A percentile compares a stretch with the other conserved stretches of the same genome.
phyloP scores from a whole-genome alignment of 345 rosid genomes.

The Luvunga scandens region DNA sequence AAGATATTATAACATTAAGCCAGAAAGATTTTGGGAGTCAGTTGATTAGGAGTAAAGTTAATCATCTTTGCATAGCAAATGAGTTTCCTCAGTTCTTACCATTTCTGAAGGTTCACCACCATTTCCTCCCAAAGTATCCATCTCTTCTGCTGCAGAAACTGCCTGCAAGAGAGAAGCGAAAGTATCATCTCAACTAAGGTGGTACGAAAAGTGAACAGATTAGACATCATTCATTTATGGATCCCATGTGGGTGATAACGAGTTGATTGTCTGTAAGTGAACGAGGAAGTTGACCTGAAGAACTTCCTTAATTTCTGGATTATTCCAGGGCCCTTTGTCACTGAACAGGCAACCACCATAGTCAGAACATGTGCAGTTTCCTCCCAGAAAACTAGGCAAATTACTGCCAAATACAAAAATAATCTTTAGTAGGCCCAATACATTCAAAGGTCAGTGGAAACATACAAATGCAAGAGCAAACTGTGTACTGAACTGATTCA shows the following conservation, averaged over 20 bases:
- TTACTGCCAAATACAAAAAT: slow-evolving; percentile 32
- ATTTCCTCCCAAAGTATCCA: slow-evolving; percentile 16
- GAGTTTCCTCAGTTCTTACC: slow-evolving; percentile 29
- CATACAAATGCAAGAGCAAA: background rate
- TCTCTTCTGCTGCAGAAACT: slow-evolving; percentile 31
- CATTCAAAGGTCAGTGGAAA: background rate
- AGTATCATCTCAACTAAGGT: background rate
- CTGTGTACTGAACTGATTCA: background rate
- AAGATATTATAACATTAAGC: background rate
- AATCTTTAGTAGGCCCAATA: background rate
- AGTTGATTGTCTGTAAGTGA: background rate
- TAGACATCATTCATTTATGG: background rate
- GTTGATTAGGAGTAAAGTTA: background rate
- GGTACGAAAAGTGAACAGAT: background rate
- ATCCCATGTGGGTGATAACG: background rate
- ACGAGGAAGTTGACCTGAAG: slow-evolving; percentile 41
- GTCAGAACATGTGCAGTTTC: slow-evolving; percentile 57
- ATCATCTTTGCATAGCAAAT: background rate
- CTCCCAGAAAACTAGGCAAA: slow-evolving; percentile 61
- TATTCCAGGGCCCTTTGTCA: slow-evolving; percentile 67
- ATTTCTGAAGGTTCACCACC: slow-evolving; percentile 13
- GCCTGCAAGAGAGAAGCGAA: slow-evolving; percentile 26
- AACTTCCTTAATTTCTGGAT: slow-evolving; percentile 49
- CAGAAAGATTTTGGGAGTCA: background rate
- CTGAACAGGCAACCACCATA: slow-evolving; percentile 60